A percentile compares a stretch with the other conserved stretches of the same genome.
phyloP scores from a whole-genome alignment of 2,329 filamentous ascomycete species.

The Aspergillus candidus region DNA sequence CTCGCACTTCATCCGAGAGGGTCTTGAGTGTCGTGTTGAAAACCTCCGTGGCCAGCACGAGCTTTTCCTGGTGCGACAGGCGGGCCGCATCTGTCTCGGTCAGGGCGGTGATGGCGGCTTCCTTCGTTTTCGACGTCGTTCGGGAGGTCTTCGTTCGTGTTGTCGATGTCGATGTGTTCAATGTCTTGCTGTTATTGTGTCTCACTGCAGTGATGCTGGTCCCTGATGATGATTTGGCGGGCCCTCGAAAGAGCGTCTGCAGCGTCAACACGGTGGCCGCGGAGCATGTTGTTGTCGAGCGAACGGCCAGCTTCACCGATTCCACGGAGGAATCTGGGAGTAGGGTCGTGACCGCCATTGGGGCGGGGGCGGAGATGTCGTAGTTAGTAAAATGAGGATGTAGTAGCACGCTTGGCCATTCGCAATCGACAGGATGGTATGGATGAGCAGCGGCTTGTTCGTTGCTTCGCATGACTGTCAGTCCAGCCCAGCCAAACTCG shows the following conservation, averaged over 20 bases:
- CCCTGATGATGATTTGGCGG: conserved; percentile 18
- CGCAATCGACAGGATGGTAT: no score
- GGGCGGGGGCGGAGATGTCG: background rate
- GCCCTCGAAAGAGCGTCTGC: conserved; percentile 32
- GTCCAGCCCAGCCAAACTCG: background rate
- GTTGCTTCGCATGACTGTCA: no score
- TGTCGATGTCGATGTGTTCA: conserved; percentile 16
- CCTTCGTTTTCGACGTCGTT: conserved; percentile 21
- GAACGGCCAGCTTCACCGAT: conserved; percentile 50
- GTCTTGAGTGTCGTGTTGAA: conserved; percentile 42
- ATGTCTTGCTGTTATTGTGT: conserved; percentile 20
- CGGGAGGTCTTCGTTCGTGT: conserved; percentile 20
- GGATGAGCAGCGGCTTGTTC: no score
- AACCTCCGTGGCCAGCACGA: conserved; percentile 41
- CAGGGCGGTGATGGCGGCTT: conserved; percentile 19
- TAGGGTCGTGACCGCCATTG: conserved; percentile 30
- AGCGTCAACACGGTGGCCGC: conserved; percentile 35
- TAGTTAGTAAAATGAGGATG: conserved; percentile 2
- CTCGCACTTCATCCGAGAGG: conserved; percentile 36
- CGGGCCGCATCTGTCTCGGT: conserved; percentile 21
- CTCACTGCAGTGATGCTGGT: conserved; percentile 15
- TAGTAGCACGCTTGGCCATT: conserved; percentile 10
- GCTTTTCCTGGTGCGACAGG: conserved; percentile 34
- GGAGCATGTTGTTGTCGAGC: conserved; percentile 51
- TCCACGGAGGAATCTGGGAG: conserved; percentile 28